Percentiles rank a stretch among this genome's conserved stretches.
These are phyloP conservation scores for Physaria fendleri DNA, from an alignment of 345 rosid species.

Conservation along the genomic window DNA sequence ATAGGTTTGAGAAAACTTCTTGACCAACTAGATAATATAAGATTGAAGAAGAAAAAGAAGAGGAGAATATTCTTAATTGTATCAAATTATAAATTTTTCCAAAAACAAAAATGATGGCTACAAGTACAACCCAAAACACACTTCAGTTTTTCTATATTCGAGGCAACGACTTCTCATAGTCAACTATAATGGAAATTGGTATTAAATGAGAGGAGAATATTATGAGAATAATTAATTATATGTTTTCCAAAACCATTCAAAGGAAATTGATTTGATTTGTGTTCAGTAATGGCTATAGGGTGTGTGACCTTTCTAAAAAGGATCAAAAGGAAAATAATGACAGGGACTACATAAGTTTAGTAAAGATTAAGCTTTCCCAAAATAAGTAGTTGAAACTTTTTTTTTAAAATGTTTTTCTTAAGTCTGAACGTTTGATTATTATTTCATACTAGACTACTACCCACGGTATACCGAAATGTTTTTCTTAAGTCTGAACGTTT, in stretches of 20 bases:
- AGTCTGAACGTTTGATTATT: neutral
- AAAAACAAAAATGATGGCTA: neutral
- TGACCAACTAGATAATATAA: neutral
- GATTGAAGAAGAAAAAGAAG: neutral
- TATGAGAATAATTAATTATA: neutral
- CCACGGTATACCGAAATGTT: too few relatives aligned
- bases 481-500: neutral
- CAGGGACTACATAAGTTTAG: neutral
- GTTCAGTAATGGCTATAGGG: neutral
- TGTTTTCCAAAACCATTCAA: neutral
- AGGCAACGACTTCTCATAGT: neutral
- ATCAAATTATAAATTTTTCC: constrained; percentile 4
- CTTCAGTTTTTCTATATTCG: neutral
- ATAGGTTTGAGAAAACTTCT: neutral
- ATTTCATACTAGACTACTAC: too few relatives aligned
- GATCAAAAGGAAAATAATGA: neutral
- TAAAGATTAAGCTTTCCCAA: constrained; percentile 11
- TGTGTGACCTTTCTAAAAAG: neutral
- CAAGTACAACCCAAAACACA: neutral
- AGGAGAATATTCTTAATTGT: neutral
- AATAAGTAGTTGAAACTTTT: neutral
- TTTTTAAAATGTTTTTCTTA: neutral
- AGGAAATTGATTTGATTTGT: neutral
- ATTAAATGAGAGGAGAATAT: neutral
- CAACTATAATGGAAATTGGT: neutral